These are phyloP conservation scores for Moelleriella libera DNA, from an alignment of 2,329 filamentous ascomycete genomes.

Conservation along the genomic window DNA sequence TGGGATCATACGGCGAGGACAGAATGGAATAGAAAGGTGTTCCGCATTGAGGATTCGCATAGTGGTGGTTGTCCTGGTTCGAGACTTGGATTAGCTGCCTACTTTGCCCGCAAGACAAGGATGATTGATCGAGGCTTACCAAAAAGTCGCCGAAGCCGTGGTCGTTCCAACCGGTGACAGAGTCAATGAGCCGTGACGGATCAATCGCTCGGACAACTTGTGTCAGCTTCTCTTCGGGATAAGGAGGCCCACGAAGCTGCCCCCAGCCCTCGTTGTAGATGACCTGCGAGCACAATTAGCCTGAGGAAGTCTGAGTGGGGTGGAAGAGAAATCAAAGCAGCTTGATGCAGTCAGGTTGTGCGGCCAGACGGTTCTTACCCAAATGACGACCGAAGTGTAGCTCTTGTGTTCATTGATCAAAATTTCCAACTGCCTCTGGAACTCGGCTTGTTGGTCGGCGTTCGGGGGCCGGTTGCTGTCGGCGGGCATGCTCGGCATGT, in stretches of 20 bases:
- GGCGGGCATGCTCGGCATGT: conserved; percentile 49
- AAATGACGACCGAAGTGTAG: conserved; percentile 51
- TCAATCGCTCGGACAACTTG: conserved; percentile 41
- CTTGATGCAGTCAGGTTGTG: no score
- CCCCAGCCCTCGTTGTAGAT: conserved; percentile 66
- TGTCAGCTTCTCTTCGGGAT: conserved; percentile 43
- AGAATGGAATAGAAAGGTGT: conserved; percentile 49
- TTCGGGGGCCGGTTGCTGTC: conserved; percentile 19
- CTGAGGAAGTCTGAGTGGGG: neutral
- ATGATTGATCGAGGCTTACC: conserved; percentile 8
- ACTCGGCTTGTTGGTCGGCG: conserved; percentile 44
- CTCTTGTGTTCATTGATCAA: conserved; percentile 49
- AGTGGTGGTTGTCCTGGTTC: conserved; percentile 52
- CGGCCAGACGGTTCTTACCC: conserved; percentile 23
- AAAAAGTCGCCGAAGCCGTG: conserved; percentile 53
- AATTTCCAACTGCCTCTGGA: conserved; percentile 46
- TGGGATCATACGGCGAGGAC: conserved; percentile 40
- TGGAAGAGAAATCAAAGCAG: neutral
- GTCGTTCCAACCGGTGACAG: conserved; percentile 52
- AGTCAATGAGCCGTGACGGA: conserved; percentile 48
- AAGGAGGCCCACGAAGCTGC: conserved; percentile 32
- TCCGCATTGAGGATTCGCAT: conserved; percentile 57
- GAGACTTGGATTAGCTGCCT: neutral
- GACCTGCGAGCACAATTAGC: conserved; percentile 20
- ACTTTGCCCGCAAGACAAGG: no score